A percentile compares a stretch with the other conserved stretches of the same genome.
These are phyloP conservation scores for Ehretia macrophylla DNA, from an alignment of 257 asterid species.

Conservation along the genomic window DNA sequence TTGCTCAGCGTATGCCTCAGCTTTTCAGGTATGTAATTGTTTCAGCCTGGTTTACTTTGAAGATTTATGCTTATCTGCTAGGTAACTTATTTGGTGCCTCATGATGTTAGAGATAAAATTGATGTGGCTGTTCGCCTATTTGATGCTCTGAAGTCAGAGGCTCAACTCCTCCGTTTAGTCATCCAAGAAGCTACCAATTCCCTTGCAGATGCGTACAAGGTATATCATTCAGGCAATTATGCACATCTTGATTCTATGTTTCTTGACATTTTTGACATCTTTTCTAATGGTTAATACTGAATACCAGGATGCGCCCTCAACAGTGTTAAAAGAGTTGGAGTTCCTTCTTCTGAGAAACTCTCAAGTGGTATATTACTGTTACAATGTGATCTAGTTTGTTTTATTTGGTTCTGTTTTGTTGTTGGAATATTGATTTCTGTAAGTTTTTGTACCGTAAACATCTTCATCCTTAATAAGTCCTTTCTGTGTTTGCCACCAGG, in stretches of 20 bases:
- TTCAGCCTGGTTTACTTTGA: slow-evolving; percentile 10
- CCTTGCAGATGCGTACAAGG: slow-evolving; percentile 91
- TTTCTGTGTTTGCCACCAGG: slow-evolving; percentile 41
- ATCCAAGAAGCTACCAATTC: slow-evolving; percentile 94
- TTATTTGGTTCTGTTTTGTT: slow-evolving; percentile 12
- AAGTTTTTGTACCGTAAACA: not conserved
- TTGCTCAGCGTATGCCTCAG: slow-evolving; percentile 93
- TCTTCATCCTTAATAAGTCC: slow-evolving; percentile 4
- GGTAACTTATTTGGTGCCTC: slow-evolving; percentile 9
- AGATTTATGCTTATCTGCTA: slow-evolving; percentile 15
- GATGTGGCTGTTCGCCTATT: slow-evolving; percentile 91
- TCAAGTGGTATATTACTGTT: slow-evolving; percentile 56
- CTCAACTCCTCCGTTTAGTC: slow-evolving; percentile 67
- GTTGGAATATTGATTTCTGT: not conserved
- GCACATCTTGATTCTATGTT: slow-evolving; percentile 11
- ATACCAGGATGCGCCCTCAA: slow-evolving; percentile 67
- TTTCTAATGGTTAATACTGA: slow-evolving; percentile 29
- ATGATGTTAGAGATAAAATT: slow-evolving; percentile 54
- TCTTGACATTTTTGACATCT: slow-evolving; percentile 21
- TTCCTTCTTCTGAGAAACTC: slow-evolving; percentile 63
- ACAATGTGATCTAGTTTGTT: slow-evolving; percentile 14
- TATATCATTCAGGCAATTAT: slow-evolving; percentile 19
- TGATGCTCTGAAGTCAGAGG: slow-evolving; percentile 76
- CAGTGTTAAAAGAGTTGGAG: slow-evolving; percentile 78
- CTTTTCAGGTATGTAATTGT: slow-evolving; percentile 64